Base-by-base conservation (phyloP, 441 rosid species). In the Biscutella laevigata region DNA sequence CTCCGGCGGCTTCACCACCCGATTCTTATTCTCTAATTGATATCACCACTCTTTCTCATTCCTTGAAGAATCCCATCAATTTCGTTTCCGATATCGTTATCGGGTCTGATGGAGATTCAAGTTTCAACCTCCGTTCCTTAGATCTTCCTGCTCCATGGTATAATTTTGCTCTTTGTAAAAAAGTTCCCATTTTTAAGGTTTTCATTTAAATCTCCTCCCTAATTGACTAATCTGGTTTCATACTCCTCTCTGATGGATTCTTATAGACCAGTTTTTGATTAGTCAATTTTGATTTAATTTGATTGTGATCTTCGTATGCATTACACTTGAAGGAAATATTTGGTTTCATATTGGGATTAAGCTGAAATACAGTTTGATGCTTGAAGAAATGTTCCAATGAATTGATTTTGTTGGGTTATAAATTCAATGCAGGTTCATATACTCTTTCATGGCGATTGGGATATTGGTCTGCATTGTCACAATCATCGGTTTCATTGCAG, bases 371-470 rank as follows among this genome's bases (percentile, higher is more conserved):
- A 17, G n/a, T 29, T 39, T 27, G 9, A 4, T 27, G 48, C 26
- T 55, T 0, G 32, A 37, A 5, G 25, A 15, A 37, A 38, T n/a
- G n/a, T n/a, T n/a, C n/a, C n/a, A n/a, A n/a, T n/a, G n/a, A n/a
- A n/a, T n/a, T n/a, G n/a, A n/a, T n/a, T n/a, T n/a, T n/a, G n/a
- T n/a, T n/a, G n/a, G n/a, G n/a, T n/a, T n/a, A n/a, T n/a, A n/a
- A n/a, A n/a, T n/a, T n/a, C n/a, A n/a, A n/a, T 66, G 63, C 84
- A 82, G 95, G 95, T 85, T 90, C 73, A 86, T 90, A 65, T 86
- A 90, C 76, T 79, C 89, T 21, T 86, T 81, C 37, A 82, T 90
- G 89, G 92, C 77, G 35, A 75, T 86, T 70, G 95, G 95, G 20
- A 51, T 84, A 30, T 71, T 77, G 67, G 50, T 81, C 41, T 79